Percentiles rank a stretch among this genome's conserved stretches.
Evolutionary conservation across 2,329 filamentous ascomycete genomes (phyloP).

Genomic region (Cryoendolithus antarcticus): DNA sequence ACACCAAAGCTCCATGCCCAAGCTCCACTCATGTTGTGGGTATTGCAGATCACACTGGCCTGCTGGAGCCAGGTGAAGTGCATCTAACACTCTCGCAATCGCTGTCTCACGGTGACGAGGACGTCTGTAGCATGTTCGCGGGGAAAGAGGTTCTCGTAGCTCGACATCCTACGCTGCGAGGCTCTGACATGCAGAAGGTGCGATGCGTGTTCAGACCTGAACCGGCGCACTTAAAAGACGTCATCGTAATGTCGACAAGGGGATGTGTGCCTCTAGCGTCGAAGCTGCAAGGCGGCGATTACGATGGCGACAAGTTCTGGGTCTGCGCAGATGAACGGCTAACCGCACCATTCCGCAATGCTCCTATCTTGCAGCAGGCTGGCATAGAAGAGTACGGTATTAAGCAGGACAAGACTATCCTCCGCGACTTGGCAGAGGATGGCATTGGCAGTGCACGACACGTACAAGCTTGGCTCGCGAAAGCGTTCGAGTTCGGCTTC

Average conservation of each 20-base stretch:
- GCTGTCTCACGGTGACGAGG: conserved; percentile 41
- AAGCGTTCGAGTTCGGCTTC: conserved; percentile 48
- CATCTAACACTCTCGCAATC: conserved; percentile 53
- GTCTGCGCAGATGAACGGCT: conserved; percentile 59
- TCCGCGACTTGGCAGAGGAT: conserved; percentile 31
- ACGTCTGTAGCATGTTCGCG: conserved; percentile 38
- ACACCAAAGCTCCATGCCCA: neutral
- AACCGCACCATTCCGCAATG: conserved; percentile 55
- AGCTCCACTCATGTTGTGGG: conserved; percentile 52
- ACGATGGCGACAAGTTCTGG: conserved; percentile 67
- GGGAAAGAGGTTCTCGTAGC: conserved; percentile 52
- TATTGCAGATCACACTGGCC: conserved; percentile 52
- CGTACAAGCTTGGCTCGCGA: conserved; percentile 37
- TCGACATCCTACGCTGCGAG: conserved; percentile 55
- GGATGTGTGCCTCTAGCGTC: conserved; percentile 53
- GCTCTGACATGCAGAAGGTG: conserved; percentile 58
- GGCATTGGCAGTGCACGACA: conserved; percentile 10
- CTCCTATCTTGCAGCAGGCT: conserved; percentile 32
- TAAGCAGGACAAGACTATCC: conserved; percentile 34
- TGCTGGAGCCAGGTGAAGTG: conserved; percentile 52
- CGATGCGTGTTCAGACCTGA: conserved; percentile 40
- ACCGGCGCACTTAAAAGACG: conserved; percentile 58
- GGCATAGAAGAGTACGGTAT: conserved; percentile 40
- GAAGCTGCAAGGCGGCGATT: conserved; percentile 66
- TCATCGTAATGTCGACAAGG: conserved; percentile 61